Base-by-base conservation (phyloP, 352 stramenopile species). In the Globisporangium radiosum region DNA sequence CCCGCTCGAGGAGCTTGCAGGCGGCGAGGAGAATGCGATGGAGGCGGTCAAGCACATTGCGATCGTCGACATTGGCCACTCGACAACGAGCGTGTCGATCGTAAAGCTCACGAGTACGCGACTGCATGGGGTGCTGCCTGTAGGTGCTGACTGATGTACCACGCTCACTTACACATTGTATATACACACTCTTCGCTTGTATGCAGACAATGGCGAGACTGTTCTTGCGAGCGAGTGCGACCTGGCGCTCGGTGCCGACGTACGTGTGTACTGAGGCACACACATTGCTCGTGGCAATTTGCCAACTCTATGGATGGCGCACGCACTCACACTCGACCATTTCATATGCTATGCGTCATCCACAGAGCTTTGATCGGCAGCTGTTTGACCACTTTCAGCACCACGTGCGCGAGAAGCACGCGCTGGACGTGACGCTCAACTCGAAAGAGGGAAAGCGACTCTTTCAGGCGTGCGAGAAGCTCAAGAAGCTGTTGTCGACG, bases 401-500 rank as follows among this genome's bases (percentile, higher is more conserved):
- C 25, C 70, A 93, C 52, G 65, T 94, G 17, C 59, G 82, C 50
- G 61, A 65, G 5, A 88, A 86, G 52, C 71, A 85, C 50, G 61
- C 78, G 17, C 48, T 89, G 47, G 64, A 53, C 5, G 64, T 97
- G 36, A 60, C 71, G 15, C 60, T 88, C 36, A 64, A 82, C 8
- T 81, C 79, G 45, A 96, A 96, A 57, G 74, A 86, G 48, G 87
- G 87, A 45, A 85, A 93, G 49, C 87, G 91, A 37, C 75, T 97
- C 43, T 81, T 96, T n/a, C 72, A 87, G 53, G 81, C 84, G 38
- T 96, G 85, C 63, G 78, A 92, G 59, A 84, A 87, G 59, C 79
- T 97, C 39, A 93, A 96, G 65, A 95, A 96, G 63, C 65, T 97
- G 51, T 70, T 97, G 38, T 96, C 85, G 37, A 95, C 87, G 14